Conservation (phyloP, 257 asterid genomes). For the Solanum gandarillasii region DNA sequence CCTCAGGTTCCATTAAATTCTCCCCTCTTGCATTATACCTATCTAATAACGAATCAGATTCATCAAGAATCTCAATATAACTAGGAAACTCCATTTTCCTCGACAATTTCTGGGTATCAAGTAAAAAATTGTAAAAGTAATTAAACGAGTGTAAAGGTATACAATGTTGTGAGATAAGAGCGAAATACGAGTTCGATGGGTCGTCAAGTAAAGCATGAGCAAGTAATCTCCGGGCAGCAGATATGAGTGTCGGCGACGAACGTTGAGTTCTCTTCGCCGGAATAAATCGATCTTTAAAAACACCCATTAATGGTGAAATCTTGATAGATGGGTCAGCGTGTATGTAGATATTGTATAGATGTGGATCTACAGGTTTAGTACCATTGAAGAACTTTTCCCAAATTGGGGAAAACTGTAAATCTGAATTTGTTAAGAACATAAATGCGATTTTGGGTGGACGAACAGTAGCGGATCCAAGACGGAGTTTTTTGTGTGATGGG, state of each 20-base stretch:
- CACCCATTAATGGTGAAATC: constrained; percentile 31
- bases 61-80: constrained; percentile 46
- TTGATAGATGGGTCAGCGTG: constrained; percentile 59
- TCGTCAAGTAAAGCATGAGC: constrained; percentile 66
- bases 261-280: constrained; percentile 71
- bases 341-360: constrained; percentile 65
- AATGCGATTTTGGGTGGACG: constrained; percentile 83
- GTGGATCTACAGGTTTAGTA: constrained; percentile 7
- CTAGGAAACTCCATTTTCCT: constrained; percentile 41
- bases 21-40: constrained; percentile 72
- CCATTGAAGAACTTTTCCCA: constrained; percentile 64
- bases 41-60: constrained; percentile 31
- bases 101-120: constrained; percentile 44
- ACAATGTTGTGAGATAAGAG: constrained; percentile 53
- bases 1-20: constrained; percentile 72
- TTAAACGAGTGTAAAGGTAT: constrained; percentile 57
- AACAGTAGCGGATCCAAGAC: constrained; percentile 40
- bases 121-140: constrained; percentile 41
- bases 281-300: constrained; percentile 40
- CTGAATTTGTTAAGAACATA: constrained; percentile 71
- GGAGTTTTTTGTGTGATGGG: constrained; percentile 11
- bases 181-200: constrained; percentile 49
- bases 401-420: constrained; percentile 51
- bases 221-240: constrained; percentile 60
- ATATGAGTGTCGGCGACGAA: constrained; percentile 71